Base-by-base conservation (phyloP, 108 stramenopile genomes). In the Cyclotella kingstonii region DNA sequence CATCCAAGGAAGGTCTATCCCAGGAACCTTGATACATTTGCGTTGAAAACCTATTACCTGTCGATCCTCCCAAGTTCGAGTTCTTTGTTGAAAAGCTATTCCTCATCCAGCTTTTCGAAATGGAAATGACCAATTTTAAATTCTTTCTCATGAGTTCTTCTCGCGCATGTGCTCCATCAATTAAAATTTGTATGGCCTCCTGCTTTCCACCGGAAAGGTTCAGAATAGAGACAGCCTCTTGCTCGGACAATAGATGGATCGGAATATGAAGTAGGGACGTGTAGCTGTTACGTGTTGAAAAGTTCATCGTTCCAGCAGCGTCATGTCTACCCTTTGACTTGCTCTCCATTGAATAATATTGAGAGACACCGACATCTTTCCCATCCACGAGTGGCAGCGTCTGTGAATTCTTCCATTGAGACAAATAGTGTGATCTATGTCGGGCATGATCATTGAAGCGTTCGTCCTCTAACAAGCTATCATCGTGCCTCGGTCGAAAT, bases 1-100 rank as follows among this genome's bases (percentile, higher is more conserved):
- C 94, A 39, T 93, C 89, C 36, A 90, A 58, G 26, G 66, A 63
- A 8, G 90, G 87, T 54, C 75, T 55, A 70, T 69, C 71, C 73
- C 76, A 76, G 2, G 66, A 56, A 14, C 83, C 81, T 14, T 74
- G 63, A 59, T 81, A 82, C 36, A 80, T 63, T 21, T 66, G 65
- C 1, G 60, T 1, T 22, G 21, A 17, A 8, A n/a, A 19, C 29
- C 36, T n/a, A 4, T 25, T 21, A 25, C 27, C 21, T 31, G 11
- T 34, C 0, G 34, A 50, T 23, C 61, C 30, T 7, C 71, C 71
- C 51, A 60, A 44, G 48, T 63, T 69, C 47, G 73, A 49, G 25
- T 70, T 68, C 27, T 54, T 35, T 36, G 69, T 52, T 41, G 45
- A 29, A 33, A 47, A 77, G 5, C 65, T 55, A 40, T 73, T 77